Evolutionary conservation across 2,329 filamentous ascomycete genomes (phyloP), one percentile per base, ranked within the genome.

Genomic region (Penicillium sp.): DNA sequence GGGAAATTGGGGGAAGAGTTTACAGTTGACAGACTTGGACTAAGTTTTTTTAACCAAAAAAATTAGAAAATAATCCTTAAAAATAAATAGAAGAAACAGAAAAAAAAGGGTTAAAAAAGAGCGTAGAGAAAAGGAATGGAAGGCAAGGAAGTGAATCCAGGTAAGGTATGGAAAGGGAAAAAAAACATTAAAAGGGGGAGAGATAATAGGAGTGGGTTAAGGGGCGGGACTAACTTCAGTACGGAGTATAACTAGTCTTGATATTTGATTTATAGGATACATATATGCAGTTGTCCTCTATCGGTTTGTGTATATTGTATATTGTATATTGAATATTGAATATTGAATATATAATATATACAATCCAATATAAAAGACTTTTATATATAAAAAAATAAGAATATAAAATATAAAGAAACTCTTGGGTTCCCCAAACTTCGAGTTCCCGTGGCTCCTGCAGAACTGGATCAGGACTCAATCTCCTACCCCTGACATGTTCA

Each of bases 111-210:
- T 69, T 2, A 64, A 62, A 21, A 31, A 51, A 51, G 29, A 49
- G 27, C 47, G 51, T 29, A 13, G 70, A 77, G 52, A 74, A 66
- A 17, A 73, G 73, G 50, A 78, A 67, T 60, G 60, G 63, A 65
- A 62, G 63, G 62, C 54, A 64, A 66, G 61, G 64, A 60, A 59
- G 65, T 62, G 58, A 60, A 61, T 58, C 54, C 57, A 62, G 60
- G 57, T 52, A 62, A 63, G 62, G 59, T 62, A 65, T 60, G 58
- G 35, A 51, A 48, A 61, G 58, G 58, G 62, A 60, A 59, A 55
- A 64, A 60, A 56, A 61, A 59, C 52, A 61, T 53, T 53, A 61
- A 65, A 65, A 38, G 71, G 77, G 50, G 74, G 65, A 4, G 70
- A 73, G 35, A 38, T n/a, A 36, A 38, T 44, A 77, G 53, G 57